phyloP scores from a whole-genome alignment of 257 asterid species.

The Paraleonurus japonicus region DNA sequence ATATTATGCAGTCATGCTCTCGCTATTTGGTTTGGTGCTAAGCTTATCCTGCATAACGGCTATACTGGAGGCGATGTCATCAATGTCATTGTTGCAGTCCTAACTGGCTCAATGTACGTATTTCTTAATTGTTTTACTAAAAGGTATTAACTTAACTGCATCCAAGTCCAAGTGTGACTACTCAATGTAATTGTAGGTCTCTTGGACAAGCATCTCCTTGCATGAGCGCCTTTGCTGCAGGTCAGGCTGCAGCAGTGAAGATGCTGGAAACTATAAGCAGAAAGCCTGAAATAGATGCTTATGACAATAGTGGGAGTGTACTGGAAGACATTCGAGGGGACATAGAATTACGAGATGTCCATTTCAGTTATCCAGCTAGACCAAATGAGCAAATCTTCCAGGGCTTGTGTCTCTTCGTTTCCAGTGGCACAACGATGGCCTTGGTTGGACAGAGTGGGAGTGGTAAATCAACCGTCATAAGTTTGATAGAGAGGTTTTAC shows the following conservation, averaged over 20 bases:
- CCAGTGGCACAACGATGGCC: conserved; percentile 49
- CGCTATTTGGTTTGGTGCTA: conserved; percentile 61
- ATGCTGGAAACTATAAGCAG: conserved; percentile 57
- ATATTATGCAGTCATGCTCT: conserved; percentile 45
- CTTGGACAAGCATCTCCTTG: conserved; percentile 64
- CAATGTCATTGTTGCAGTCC: conserved; percentile 49
- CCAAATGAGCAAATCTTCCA: conserved; percentile 50
- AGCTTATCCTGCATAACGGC: conserved; percentile 49
- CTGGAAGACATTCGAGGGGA: conserved; percentile 51
- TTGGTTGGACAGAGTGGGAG: conserved; percentile 78
- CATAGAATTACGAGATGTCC: conserved; percentile 42
- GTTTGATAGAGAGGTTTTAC: conserved; percentile 64
- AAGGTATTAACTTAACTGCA: too few species aligned
- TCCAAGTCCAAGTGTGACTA: too few species aligned
- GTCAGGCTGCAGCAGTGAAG: conserved; percentile 60
- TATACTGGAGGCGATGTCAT: conserved; percentile 63
- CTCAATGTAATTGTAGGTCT: conserved; percentile 27
- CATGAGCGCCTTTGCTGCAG: conserved; percentile 56
- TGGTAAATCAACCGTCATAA: conserved; percentile 65
- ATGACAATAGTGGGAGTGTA: conserved; percentile 36
- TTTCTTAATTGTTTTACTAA: too few species aligned
- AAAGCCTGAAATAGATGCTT: conserved; percentile 52
- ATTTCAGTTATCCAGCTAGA: conserved; percentile 60
- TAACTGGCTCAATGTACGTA: conserved; percentile 53
- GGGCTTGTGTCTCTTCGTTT: conserved; percentile 41